Evolutionary conservation across 169 alveolate species (phyloP), one percentile per base, ranked within the genome.

Genomic region (Plasmodium falciparum): DNA sequence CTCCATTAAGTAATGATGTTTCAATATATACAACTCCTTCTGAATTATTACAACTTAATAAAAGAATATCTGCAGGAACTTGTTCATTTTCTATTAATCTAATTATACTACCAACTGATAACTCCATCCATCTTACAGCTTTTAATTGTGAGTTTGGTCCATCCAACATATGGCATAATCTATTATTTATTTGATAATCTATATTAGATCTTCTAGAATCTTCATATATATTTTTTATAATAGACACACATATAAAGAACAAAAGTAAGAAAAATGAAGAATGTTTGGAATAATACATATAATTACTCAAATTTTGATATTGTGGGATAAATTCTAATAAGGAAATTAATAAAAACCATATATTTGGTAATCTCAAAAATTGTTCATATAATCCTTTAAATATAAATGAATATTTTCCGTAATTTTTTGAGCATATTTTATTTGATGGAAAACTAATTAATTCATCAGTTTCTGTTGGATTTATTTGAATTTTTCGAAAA

Each of bases 1-100:
- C 91, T 20, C 97, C 97, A 63, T 93, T 95, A 29, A 94, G 49
- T 62, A 85, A 74, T 1, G 95, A 78, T 8, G 95, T 91, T 66
- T 92, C 97, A 12, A 93, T 80, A 74, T 93, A 90, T 13, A 94
- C 94, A 29, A 88, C 83, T 26, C 97, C 97, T 43, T 94, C 95
- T 24, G 85, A 83, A 73, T 93, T 91, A 78, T 95, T 94, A 56
- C 93, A 90, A 58, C 93, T 80, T 73, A 94, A 61, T 9, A 93
- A 58, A 45, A 94, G 73, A 69, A 90, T 90, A 73, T 94, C 97
- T 13, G 97, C 95, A 11, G 97, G 97, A 2, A 93, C 95, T 83
- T 89, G 90, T 22, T 94, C 97, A 72, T 93, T 95, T 67, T 91
- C 92, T 59, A 91, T 88, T 20, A 94, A 91, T 39, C 93, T 92